phyloP scores from a whole-genome alignment of 331 rosid genomes.

The Saraca asoca region DNA sequence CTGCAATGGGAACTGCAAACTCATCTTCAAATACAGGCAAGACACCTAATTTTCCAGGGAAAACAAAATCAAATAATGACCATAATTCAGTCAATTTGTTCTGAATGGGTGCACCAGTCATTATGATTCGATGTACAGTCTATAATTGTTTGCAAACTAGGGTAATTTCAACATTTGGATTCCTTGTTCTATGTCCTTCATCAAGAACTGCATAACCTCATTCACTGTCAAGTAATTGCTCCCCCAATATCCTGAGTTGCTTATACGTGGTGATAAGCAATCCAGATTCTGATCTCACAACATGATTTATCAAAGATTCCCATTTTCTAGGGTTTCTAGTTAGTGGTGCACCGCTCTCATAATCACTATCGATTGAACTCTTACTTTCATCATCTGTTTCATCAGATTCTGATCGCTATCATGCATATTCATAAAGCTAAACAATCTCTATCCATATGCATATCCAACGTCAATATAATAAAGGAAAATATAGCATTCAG shows the following conservation, averaged over 20 bases:
- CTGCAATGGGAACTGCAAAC: constrained; percentile 95
- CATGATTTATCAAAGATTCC: constrained; percentile 72
- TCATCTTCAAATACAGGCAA: constrained; percentile 97
- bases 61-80: constrained; percentile 99
- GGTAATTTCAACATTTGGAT: constrained; percentile 94
- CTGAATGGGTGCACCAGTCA: constrained; percentile 98
- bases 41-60: constrained; percentile 98
- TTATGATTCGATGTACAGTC: constrained; percentile 88
- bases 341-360: constrained; percentile 39
- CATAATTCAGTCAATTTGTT: constrained; percentile 88
- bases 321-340: constrained; percentile 66
- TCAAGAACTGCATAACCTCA: constrained; percentile 98
- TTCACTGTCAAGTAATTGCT: constrained; percentile 73
- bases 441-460: not conserved
- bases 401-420: constrained; percentile 51
- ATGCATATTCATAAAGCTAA: not conserved
- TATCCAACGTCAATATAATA: not conserved
- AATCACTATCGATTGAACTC: constrained; percentile 58
- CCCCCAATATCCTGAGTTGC: constrained; percentile 87
- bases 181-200: constrained; percentile 93
- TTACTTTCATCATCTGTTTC: constrained; percentile 72
- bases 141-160: constrained; percentile 92
- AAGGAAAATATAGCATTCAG: not conserved
- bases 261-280: constrained; percentile 91
- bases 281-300: constrained; percentile 76